These are phyloP conservation scores for Pseudogymnoascus sp. DNA, from an alignment of 2,329 filamentous ascomycete species.

Conservation along the genomic window DNA sequence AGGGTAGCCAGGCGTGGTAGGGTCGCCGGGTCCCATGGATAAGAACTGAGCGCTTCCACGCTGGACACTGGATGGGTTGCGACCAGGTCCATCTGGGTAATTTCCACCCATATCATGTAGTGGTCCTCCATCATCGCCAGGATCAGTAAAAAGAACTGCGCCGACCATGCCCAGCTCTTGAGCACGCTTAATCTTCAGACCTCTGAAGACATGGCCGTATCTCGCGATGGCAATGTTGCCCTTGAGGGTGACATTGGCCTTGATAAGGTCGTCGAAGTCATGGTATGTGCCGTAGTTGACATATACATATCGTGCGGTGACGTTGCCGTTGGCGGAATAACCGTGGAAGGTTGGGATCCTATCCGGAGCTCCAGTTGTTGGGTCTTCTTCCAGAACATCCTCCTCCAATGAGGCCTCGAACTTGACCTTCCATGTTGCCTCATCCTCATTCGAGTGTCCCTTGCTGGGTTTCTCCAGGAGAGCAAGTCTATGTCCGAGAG, in stretches of 20 bases:
- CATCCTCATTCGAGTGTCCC: conserved; percentile 37
- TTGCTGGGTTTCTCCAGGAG: conserved; percentile 41
- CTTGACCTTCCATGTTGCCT: conserved; percentile 60
- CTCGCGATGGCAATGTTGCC: conserved; percentile 84
- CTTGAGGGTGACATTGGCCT: conserved; percentile 64
- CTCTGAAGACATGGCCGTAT: conserved; percentile 81
- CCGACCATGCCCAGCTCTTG: conserved; percentile 86
- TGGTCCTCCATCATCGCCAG: conserved; percentile 75
- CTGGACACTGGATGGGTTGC: conserved; percentile 83
- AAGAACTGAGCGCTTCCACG: conserved; percentile 79
- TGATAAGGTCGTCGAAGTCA: conserved; percentile 75
- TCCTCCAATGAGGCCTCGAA: conserved; percentile 78
- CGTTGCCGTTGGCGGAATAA: conserved; percentile 87
- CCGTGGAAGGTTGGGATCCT: conserved; percentile 88
- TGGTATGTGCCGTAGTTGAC: conserved; percentile 84
- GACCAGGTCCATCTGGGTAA: conserved; percentile 80
- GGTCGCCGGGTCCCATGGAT: conserved; percentile 62
- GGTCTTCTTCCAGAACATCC: conserved; percentile 75
- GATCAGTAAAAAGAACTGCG: conserved; percentile 77
- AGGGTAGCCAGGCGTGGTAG: conserved; percentile 88
- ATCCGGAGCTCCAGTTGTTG: conserved; percentile 62
- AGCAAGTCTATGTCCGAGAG: conserved; percentile 60
- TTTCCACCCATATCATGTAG: conserved; percentile 39
- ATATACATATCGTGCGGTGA: conserved; percentile 78
- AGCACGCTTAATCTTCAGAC: conserved; percentile 85